Conservation (phyloP, 139 green algal genomes). For the Chloropicon primus region DNA sequence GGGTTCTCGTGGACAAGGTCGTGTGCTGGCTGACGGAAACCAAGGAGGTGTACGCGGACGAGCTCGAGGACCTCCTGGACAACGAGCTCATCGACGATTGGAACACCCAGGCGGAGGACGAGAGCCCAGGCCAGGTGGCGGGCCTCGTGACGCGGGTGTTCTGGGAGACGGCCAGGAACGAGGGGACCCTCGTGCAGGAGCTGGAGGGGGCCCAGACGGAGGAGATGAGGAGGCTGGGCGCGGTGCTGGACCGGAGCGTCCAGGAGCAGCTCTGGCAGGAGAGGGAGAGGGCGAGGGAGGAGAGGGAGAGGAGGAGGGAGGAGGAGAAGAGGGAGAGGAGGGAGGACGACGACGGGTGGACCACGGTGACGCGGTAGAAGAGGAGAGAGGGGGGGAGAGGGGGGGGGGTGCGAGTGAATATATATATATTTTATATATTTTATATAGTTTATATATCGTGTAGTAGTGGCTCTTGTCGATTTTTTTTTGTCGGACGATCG, state of each 20-base stretch:
- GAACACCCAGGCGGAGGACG: constrained; percentile 56
- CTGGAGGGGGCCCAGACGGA: background rate
- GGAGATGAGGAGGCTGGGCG: background rate
- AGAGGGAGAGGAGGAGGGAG: background rate
- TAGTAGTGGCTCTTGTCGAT: too few relatives aligned
- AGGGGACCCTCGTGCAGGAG: background rate
- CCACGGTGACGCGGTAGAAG: background rate
- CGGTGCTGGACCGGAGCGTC: background rate
- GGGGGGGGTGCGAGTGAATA: too few relatives aligned
- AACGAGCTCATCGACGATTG: constrained; percentile 52
- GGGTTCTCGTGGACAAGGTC: constrained; percentile 49
- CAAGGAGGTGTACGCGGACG: constrained; percentile 48
- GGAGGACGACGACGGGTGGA: background rate
- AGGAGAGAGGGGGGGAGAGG: background rate
- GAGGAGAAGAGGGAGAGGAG: background rate
- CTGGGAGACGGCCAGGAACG: background rate
- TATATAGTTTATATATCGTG: too few relatives aligned
- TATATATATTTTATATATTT: too few relatives aligned
- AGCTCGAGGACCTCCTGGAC: constrained; percentile 54
- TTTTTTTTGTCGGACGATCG: too few relatives aligned
- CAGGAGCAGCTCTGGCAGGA: background rate
- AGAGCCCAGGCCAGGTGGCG: constrained; percentile 36
- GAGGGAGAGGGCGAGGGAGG: background rate
- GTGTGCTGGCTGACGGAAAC: constrained; percentile 69
- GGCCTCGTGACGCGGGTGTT: background rate